phyloP scores from a whole-genome alignment of 192 early-diverging fungal genomes.

The Coemansia sp. region DNA sequence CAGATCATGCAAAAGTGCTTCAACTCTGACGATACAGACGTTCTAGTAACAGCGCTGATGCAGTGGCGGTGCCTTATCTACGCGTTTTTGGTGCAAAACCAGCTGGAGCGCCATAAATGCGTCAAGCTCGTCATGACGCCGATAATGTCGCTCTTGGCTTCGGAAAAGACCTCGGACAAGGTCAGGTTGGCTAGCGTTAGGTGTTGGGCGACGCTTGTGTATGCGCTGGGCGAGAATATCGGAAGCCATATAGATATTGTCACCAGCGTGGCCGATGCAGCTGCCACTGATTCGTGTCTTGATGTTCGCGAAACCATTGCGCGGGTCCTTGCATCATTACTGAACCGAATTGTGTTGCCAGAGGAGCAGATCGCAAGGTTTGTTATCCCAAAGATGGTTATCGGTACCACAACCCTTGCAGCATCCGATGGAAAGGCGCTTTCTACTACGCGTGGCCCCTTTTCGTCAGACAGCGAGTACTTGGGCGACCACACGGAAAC shows the following conservation, averaged over 20 bases:
- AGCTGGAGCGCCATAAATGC: constrained; percentile 26
- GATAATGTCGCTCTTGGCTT: constrained; percentile 19
- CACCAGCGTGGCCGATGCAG: constrained; percentile 3
- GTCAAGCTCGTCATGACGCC: constrained; percentile 37
- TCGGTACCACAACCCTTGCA: constrained; percentile 49
- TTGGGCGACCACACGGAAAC: constrained; percentile 38
- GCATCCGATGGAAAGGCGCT: constrained; percentile 40
- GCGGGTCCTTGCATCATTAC: constrained; percentile 28
- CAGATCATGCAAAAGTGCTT: constrained; percentile 43
- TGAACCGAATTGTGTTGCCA: constrained; percentile 26
- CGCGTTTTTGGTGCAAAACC: constrained; percentile 28
- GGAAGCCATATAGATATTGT: constrained; percentile 29
- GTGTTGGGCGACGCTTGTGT: constrained; percentile 50
- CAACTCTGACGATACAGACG: constrained; percentile 20
- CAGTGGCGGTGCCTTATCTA: constrained; percentile 56
- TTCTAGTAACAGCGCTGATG: constrained; percentile 35
- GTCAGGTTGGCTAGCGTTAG: constrained; percentile 39
- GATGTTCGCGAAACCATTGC: constrained; percentile 26
- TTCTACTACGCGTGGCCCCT: constrained; percentile 43
- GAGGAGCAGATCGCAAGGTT: constrained; percentile 28
- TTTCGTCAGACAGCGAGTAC: constrained; percentile 31
- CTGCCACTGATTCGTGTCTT: neutral
- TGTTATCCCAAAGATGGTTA: constrained; percentile 41
- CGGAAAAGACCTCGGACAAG: neutral
- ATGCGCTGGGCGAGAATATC: constrained; percentile 40